phyloP scores from a whole-genome alignment of 352 stramenopile genomes.

The Globisporangium perplexum region DNA sequence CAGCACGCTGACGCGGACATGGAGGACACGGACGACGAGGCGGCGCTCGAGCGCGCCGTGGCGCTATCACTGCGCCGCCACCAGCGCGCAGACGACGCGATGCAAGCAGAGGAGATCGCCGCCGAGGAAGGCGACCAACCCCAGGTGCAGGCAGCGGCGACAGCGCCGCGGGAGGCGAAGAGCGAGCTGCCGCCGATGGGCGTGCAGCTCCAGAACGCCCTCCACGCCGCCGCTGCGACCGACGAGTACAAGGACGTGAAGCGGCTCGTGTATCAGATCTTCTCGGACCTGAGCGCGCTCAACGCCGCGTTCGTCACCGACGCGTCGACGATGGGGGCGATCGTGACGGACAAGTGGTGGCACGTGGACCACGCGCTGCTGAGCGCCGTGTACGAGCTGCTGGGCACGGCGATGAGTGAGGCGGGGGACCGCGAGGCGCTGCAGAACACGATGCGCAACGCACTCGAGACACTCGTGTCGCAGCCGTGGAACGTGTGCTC shows the following conservation, averaged over 20 bases:
- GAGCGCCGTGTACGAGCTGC: constrained; percentile 34
- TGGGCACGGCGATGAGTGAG: constrained; percentile 29
- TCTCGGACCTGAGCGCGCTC: constrained; percentile 53
- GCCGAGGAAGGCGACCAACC: not conserved
- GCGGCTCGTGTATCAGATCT: constrained; percentile 60
- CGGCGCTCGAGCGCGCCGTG: constrained; percentile 6
- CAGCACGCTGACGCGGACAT: constrained; percentile 39
- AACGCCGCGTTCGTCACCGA: constrained; percentile 41
- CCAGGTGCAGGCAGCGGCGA: not conserved
- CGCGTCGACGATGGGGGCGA: not conserved
- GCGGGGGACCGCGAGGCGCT: constrained; percentile 34
- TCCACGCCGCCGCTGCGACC: constrained; percentile 30
- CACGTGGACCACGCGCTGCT: constrained; percentile 37
- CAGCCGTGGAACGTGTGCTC: constrained; percentile 76
- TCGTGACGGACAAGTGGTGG: constrained; percentile 38
- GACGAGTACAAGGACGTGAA: constrained; percentile 52
- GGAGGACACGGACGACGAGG: constrained; percentile 23
- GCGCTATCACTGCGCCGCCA: constrained; percentile 12
- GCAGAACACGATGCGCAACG: constrained; percentile 71
- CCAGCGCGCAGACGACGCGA: constrained; percentile 14
- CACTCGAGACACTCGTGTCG: constrained; percentile 55
- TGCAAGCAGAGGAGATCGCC: constrained; percentile 11
- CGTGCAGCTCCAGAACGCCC: constrained; percentile 30
- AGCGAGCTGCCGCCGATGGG: constrained; percentile 20
- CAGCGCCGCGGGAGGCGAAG: not conserved